phyloP scores from a whole-genome alignment of 2,329 filamentous ascomycete genomes.

The Fusarium sp. region DNA sequence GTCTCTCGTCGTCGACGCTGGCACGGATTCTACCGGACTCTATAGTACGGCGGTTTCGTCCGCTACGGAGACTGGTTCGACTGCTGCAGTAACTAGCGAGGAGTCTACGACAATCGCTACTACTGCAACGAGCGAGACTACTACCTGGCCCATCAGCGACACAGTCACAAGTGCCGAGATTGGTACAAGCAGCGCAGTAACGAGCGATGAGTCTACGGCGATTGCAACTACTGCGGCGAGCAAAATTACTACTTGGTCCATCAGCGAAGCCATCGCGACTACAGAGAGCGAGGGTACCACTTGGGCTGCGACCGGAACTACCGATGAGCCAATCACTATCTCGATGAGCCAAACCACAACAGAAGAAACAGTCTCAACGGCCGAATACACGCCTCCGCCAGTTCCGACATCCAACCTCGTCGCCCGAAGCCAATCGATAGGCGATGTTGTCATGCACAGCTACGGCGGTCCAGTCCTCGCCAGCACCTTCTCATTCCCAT shows the following conservation, averaged over 20 bases:
- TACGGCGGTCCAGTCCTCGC: background rate
- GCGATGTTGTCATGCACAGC: background rate
- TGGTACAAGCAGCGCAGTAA: fast-evolving
- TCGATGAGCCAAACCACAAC: background rate
- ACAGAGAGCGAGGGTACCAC: fast-evolving
- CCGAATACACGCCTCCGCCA: background rate
- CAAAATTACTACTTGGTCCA: background rate
- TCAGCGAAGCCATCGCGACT: background rate
- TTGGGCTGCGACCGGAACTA: background rate
- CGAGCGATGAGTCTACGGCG: background rate
- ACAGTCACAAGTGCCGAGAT: background rate
- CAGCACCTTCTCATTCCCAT: fast-evolving
- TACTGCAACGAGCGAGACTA: background rate
- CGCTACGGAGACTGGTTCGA: background rate
- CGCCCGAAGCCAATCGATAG: background rate
- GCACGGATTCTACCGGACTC: no score
- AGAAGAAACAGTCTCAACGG: background rate
- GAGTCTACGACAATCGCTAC: no score
- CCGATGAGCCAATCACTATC: background rate
- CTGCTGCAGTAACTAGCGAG: no score
- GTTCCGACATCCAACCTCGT: background rate
- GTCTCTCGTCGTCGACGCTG: no score
- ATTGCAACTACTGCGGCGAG: background rate
- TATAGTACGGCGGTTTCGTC: no score
- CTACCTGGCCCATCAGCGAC: no score